phyloP scores from a whole-genome alignment of 441 rosid genomes.

The Raphanus hybrid region DNA sequence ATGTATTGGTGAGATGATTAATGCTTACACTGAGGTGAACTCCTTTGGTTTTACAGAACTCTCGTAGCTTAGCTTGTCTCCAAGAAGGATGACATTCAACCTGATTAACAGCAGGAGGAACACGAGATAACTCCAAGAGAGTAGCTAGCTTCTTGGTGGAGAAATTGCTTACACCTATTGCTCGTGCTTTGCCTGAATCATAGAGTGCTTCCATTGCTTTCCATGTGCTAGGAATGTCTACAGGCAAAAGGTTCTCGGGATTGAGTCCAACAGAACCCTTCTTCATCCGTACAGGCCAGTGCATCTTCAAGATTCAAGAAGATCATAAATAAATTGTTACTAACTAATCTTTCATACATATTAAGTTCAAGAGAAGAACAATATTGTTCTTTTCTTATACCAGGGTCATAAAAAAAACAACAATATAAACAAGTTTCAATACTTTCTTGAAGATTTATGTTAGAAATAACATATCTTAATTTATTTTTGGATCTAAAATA shows the following conservation, averaged over 20 bases:
- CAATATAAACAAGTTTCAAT: neutral
- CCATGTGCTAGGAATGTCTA: constrained; percentile 74
- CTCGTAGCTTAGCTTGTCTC: constrained; percentile 65
- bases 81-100: constrained; percentile 77
- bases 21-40: constrained; percentile 69
- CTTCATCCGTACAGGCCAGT: constrained; percentile 69
- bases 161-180: constrained; percentile 80
- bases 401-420: too few relatives aligned
- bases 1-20: neutral
- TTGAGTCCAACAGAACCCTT: constrained; percentile 53
- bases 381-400: too few relatives aligned
- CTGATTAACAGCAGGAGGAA: constrained; percentile 79
- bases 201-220: constrained; percentile 67
- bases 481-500: too few relatives aligned
- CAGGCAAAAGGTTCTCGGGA: constrained; percentile 50
- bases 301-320: constrained; percentile 53
- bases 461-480: neutral
- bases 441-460: neutral
- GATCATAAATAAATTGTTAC: constrained; percentile 2
- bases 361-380: neutral
- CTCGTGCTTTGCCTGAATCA: constrained; percentile 73
- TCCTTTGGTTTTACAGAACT: constrained; percentile 69
- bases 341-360: neutral
- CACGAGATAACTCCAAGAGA: constrained; percentile 59
- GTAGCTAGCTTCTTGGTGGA: constrained; percentile 66